Conservation (phyloP, 2,329 filamentous ascomycete genomes). For the Fusarium chuoi region DNA sequence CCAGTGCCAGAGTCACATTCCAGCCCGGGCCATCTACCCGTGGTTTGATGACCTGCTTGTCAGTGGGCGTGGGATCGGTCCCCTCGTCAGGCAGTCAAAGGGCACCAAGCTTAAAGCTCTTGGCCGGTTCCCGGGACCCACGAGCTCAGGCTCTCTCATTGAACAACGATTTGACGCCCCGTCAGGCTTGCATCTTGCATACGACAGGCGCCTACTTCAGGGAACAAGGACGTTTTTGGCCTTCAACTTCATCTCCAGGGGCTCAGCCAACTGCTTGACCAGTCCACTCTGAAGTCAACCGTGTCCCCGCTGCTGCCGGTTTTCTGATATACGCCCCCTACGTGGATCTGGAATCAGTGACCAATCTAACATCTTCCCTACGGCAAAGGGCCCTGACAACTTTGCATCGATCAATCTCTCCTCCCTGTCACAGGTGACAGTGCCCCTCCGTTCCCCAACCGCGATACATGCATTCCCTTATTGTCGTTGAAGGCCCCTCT, state of each 20-base stretch:
- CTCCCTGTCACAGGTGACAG: conserved; percentile 34
- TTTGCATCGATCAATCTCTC: conserved; percentile 40
- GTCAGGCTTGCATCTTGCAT: conserved; percentile 41
- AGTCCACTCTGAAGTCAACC: conserved; percentile 24
- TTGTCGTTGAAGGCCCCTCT: conserved; percentile 32
- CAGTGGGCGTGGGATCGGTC: conserved; percentile 33
- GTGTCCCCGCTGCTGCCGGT: conserved; percentile 26
- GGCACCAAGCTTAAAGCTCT: conserved; percentile 38
- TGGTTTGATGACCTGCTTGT: conserved; percentile 38
- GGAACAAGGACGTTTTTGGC: conserved; percentile 36
- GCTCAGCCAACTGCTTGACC: conserved; percentile 30
- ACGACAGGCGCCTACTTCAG: conserved; percentile 38
- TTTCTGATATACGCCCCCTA: conserved; percentile 35
- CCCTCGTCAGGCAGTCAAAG: conserved; percentile 26
- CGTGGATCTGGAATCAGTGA: conserved; percentile 32
- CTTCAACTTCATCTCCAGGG: conserved; percentile 35
- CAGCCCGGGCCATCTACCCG: conserved; percentile 34
- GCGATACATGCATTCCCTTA: conserved; percentile 38
- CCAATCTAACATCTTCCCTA: conserved; percentile 35
- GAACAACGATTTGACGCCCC: conserved; percentile 43
- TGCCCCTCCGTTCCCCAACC: conserved; percentile 34
- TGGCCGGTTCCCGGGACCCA: conserved; percentile 42
- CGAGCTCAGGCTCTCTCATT: conserved; percentile 36
- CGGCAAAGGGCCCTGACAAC: conserved; percentile 21
- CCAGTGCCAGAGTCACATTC: conserved; percentile 33